Base-by-base conservation (phyloP, 2,329 filamentous ascomycete species). In the Ascomycota sp. region DNA sequence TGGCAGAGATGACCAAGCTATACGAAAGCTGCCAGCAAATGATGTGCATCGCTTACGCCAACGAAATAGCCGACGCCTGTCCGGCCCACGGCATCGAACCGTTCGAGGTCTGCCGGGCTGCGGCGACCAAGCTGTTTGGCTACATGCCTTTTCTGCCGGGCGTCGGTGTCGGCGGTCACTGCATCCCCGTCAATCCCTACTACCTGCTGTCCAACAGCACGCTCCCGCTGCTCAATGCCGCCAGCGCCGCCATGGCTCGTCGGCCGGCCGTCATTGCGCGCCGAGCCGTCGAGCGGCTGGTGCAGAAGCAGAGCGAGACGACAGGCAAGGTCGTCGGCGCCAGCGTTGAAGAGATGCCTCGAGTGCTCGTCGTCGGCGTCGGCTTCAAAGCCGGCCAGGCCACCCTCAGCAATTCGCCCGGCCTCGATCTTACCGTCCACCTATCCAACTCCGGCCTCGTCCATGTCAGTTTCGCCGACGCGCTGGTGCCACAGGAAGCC, bases 21-120 rank as follows among this genome's bases (percentile, higher is more conserved):
- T 69, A 65, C 39, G 63, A 68, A 35, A 69, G 68, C 40, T 69
- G 64, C 39, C 61, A 67, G 40, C 52, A 63, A 2, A 66, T 65
- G 57, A 47, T 68, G 9, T 54, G 53, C 38, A 63, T 65, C 22
- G 61, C 63, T 1, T 68, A 61, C 32, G 61, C 55, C 32, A 67
- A 67, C 37, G 63, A 68, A 35, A 65, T 68, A 58, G 61, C 62
- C 1, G 60, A 67, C 36, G 62, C 63, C 6, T 66, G 61, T 31
- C 31, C 43, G 7, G 35, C 44, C 1, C 52, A 58, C 28, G 49
- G 41, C 17, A 63, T 68, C 28, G 54, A 66, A 33, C 54, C 59
- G 1, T 61, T 54, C 28, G 63, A 68, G 39, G 62, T 68, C 11
- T 57, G 52, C 30, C 38, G 37, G 4, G 61, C 62, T 1, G 61